These are phyloP conservation scores for Termitomyces sp. DNA, from an alignment of 768 basidiomycete genomes.

Conservation along the genomic window DNA sequence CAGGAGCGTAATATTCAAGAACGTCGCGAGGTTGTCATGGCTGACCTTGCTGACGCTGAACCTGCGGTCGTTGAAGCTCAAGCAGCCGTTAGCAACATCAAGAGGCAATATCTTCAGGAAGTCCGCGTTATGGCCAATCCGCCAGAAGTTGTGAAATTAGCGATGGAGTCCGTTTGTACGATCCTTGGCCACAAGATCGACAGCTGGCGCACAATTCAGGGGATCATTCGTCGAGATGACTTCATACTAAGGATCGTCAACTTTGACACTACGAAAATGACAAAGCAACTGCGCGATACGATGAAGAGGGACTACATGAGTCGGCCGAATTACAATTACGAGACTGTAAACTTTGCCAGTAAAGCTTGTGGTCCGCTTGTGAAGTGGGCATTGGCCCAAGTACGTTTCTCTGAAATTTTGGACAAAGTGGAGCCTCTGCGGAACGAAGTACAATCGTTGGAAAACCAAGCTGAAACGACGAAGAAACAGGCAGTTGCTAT, in stretches of 20 bases:
- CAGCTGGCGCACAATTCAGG: slow-evolving; percentile 93
- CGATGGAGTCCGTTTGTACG: slow-evolving; percentile 98
- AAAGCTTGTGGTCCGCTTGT: slow-evolving; percentile 97
- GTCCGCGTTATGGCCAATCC: slow-evolving; percentile 98
- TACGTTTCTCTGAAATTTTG: slow-evolving; percentile 93
- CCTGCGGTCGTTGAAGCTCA: slow-evolving; percentile 95
- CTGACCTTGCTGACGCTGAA: slow-evolving; percentile 95
- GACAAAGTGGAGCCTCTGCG: slow-evolving; percentile 96
- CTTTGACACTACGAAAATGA: slow-evolving; percentile 93
- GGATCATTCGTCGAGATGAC: slow-evolving; percentile 92
- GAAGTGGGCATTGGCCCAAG: slow-evolving; percentile 97
- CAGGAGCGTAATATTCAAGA: slow-evolving; percentile 89
- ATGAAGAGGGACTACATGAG: slow-evolving; percentile 95
- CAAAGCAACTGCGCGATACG: slow-evolving; percentile 76
- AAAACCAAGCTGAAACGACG: slow-evolving; percentile 90
- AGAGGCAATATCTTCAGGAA: slow-evolving; percentile 92
- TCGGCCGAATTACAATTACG: slow-evolving; percentile 89
- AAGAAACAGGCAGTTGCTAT: slow-evolving; percentile 90
- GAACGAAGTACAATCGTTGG: slow-evolving; percentile 90
- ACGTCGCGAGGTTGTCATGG: slow-evolving; percentile 84
- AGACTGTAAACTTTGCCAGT: slow-evolving; percentile 90
- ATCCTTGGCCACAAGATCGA: slow-evolving; percentile 96
- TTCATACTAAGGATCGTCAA: slow-evolving; percentile 95
- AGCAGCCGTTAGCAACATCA: slow-evolving; percentile 95
- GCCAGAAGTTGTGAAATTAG: slow-evolving; percentile 93